Evolutionary conservation across 202 grass and related monocot genomes (phyloP).

Genomic region (Saccharum hybrid): DNA sequence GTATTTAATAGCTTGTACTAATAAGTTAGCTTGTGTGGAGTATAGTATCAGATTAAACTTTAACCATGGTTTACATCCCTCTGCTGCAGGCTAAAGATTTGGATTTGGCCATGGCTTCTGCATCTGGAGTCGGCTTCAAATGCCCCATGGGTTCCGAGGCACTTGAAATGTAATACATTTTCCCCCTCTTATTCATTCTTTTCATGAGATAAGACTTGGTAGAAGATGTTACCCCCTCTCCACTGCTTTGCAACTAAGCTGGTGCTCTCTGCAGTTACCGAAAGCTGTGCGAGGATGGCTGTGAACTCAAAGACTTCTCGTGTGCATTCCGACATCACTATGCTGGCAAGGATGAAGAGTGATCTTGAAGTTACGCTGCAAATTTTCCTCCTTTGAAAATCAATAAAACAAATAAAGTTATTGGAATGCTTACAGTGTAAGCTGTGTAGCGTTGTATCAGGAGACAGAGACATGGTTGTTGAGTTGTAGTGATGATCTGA

Average conservation of each 20-base stretch:
- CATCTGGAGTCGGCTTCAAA: constrained; percentile 56
- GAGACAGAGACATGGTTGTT: neutral
- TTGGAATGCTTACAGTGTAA: neutral
- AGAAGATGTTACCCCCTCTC: neutral
- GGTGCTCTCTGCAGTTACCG: constrained; percentile 59
- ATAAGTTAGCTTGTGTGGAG: neutral
- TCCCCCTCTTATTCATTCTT: neutral
- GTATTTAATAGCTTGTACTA: neutral
- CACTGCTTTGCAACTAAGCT: neutral
- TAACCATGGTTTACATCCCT: constrained; percentile 2
- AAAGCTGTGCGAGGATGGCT: constrained; percentile 66
- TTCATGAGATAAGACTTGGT: neutral
- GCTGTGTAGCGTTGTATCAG: neutral
- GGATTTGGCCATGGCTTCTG: constrained; percentile 64
- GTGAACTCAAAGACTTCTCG: constrained; percentile 77
- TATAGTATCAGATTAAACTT: neutral
- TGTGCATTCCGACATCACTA: constrained; percentile 75
- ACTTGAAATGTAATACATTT: constrained; percentile 58
- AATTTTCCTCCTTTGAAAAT: neutral
- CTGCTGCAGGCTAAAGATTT: constrained; percentile 85
- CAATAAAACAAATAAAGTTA: constrained; percentile 22
- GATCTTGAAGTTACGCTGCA: constrained; percentile 14
- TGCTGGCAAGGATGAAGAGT: constrained; percentile 75
- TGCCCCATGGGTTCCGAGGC: constrained; percentile 72
- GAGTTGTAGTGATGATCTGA: neutral